These are phyloP conservation scores for Trichoderma lentiforme DNA, from an alignment of 2,329 filamentous ascomycete species.

Conservation along the genomic window DNA sequence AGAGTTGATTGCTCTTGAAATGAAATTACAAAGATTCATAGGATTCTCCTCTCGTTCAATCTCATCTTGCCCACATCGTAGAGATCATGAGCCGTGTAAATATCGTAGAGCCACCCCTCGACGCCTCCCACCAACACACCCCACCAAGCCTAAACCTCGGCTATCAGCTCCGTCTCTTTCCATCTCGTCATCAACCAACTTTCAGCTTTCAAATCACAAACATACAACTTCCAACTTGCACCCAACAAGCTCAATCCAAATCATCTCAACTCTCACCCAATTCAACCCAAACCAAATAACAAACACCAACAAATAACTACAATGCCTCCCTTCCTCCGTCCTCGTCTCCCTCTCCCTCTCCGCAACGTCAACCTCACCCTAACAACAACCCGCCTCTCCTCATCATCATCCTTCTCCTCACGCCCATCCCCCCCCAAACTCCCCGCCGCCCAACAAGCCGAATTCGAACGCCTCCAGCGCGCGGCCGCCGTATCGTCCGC, in stretches of 20 bases:
- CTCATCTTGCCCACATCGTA: not conserved
- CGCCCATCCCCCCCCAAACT: conserved; percentile 78
- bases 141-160: conserved; percentile 19
- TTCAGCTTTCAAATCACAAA: not conserved
- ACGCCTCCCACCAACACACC: not conserved
- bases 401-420: conserved; percentile 43
- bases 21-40: not conserved
- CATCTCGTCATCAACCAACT: not conserved
- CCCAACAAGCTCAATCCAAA: not conserved
- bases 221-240: not conserved
- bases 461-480: conserved; percentile 83
- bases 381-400: conserved; percentile 32
- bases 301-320: not conserved
- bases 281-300: not conserved
- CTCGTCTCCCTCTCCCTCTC: not conserved
- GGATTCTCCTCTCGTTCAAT: not conserved
- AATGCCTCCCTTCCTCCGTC: not conserved
- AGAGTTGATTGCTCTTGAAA: not conserved
- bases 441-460: conserved; percentile 81
- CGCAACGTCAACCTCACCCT: not conserved
- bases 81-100: not conserved
- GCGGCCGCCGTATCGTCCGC: conserved; percentile 47
- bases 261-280: not conserved
- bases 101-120: not conserved
- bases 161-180: not conserved